These are phyloP conservation scores for Zygosaccharomyces gambellarensis DNA, from an alignment of 805 yeast genomes.

Conservation along the genomic window DNA sequence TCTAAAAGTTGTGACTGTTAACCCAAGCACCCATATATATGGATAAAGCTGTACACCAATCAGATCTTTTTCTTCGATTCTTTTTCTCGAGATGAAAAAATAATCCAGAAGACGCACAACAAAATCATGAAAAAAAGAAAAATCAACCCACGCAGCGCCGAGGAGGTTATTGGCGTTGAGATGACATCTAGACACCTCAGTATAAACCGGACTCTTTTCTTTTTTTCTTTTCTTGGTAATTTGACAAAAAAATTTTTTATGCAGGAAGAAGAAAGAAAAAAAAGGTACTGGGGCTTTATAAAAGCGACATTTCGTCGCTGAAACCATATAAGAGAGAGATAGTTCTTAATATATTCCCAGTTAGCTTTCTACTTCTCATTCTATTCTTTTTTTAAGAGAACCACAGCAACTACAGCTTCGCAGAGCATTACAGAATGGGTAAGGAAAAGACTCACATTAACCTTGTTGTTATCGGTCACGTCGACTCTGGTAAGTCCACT, in stretches of 20 bases:
- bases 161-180: background rate
- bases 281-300: conserved; percentile 5
- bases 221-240: conserved; percentile 7
- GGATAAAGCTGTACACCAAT: no score
- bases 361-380: conserved; percentile 1
- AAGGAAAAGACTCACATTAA: conserved; percentile 96
- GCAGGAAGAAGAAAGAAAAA: conserved; percentile 1
- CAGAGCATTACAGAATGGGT: conserved; percentile 49
- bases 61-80: no score
- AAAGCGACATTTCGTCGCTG: conserved; percentile 1
- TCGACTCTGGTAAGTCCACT: conserved; percentile 99
- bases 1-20: no score
- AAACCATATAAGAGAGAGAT: conserved; percentile 9
- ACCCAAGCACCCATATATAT: no score
- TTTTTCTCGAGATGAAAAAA: no score
- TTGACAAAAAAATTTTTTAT: conserved; percentile 6
- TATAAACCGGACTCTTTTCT: background rate
- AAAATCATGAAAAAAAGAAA: background rate
- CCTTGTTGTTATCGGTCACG: conserved; percentile 99
- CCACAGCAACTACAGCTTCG: conserved; percentile 5
- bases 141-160: conserved; percentile 3
- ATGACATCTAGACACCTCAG: conserved; percentile 4
- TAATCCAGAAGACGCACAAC: background rate
- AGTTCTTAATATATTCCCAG: background rate
- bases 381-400: conserved; percentile 1